These are phyloP conservation scores for Acer yangbiense DNA, from an alignment of 345 rosid species.

Conservation along the genomic window DNA sequence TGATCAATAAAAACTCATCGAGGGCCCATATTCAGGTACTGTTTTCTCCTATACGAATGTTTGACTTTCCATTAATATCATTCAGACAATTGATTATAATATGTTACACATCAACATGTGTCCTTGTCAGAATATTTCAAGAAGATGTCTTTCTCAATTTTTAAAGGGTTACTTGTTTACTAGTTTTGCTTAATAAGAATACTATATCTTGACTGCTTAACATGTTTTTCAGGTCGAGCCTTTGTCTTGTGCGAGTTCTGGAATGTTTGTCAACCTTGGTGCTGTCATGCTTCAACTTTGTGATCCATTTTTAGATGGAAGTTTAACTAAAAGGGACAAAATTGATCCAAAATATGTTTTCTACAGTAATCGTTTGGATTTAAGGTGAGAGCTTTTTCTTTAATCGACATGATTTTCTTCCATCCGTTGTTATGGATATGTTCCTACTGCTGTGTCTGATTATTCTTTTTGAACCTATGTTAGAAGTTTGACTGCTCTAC, in stretches of 20 bases:
- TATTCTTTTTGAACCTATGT: slow-evolving; percentile 22
- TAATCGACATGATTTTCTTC: not conserved
- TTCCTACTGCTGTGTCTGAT: slow-evolving; percentile 20
- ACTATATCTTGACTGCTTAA: slow-evolving; percentile 6
- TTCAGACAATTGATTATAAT: not conserved
- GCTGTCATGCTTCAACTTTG: slow-evolving; percentile 94
- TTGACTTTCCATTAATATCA: not conserved
- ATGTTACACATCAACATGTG: not conserved
- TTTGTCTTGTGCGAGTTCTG: slow-evolving; percentile 91
- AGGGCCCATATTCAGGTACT: slow-evolving; percentile 90
- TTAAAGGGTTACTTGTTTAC: slow-evolving; percentile 5
- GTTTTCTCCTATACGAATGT: not conserved
- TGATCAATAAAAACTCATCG: slow-evolving; percentile 84
- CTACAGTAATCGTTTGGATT: slow-evolving; percentile 63
- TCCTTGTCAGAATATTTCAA: not conserved
- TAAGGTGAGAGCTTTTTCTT: slow-evolving; percentile 59
- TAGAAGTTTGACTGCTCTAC: slow-evolving; percentile 86
- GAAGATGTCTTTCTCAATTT: not conserved
- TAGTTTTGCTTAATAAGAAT: not conserved
- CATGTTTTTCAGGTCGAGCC: slow-evolving; percentile 78
- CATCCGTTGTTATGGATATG: slow-evolving; percentile 3
- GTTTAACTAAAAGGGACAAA: slow-evolving; percentile 78
- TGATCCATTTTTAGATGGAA: slow-evolving; percentile 87
- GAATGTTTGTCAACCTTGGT: slow-evolving; percentile 97
- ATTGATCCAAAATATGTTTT: slow-evolving; percentile 86